Conservation (phyloP, 225 moss, liverwort and hornwort species). For the Anthoceros angustus region DNA sequence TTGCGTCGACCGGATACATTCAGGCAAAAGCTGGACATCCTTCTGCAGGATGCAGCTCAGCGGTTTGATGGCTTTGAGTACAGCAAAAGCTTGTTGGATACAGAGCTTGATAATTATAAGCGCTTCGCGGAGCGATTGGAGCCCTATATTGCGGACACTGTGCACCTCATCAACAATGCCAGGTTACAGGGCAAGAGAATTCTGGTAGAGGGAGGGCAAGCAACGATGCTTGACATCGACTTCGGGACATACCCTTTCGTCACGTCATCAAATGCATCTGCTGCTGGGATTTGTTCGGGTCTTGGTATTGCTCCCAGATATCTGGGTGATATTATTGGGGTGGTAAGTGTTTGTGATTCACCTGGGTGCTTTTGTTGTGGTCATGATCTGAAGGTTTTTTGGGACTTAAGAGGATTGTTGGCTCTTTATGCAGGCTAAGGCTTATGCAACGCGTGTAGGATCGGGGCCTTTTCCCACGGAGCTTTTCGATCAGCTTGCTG, state of each 20-base stretch:
- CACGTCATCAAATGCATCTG: conserved; percentile 93
- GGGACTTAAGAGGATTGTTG: background rate
- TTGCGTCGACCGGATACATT: conserved; percentile 60
- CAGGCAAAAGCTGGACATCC: conserved; percentile 58
- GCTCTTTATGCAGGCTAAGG: conserved; percentile 51
- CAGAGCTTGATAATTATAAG: conserved; percentile 61
- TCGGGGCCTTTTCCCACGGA: conserved; percentile 89
- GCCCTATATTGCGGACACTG: conserved; percentile 77
- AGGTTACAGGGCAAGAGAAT: conserved; percentile 67
- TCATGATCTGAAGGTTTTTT: too few species aligned
- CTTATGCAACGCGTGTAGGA: conserved; percentile 91
- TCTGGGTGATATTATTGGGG: conserved; percentile 85
- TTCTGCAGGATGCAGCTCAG: conserved; percentile 63
- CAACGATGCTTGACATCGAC: conserved; percentile 94
- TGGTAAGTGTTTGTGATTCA: conserved; percentile 33
- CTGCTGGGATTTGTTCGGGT: conserved; percentile 93
- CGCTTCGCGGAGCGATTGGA: conserved; percentile 47
- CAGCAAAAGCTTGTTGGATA: conserved; percentile 35
- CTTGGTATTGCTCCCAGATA: conserved; percentile 87
- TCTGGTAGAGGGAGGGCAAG: conserved; percentile 88
- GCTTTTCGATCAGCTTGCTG: conserved; percentile 61
- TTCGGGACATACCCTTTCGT: conserved; percentile 99
- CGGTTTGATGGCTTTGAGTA: conserved; percentile 65
- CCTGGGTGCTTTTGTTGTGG: too few species aligned
- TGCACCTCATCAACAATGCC: conserved; percentile 60